Percentiles rank a stretch among this genome's conserved stretches.
These are phyloP conservation scores for Eremothecium gossypii DNA, from an alignment of 1,139 yeast species.

Conservation along the genomic window DNA sequence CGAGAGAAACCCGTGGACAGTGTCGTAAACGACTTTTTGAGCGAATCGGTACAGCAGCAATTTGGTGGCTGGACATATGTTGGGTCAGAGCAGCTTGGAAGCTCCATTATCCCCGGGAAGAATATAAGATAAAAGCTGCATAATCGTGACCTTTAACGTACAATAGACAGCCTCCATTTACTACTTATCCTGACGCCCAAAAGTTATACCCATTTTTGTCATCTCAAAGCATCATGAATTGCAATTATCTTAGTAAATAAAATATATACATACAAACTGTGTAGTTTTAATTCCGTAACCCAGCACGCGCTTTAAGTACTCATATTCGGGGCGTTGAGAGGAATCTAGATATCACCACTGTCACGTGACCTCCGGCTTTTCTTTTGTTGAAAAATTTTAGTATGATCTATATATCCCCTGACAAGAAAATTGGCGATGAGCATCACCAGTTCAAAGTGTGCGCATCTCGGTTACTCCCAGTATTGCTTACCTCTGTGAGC, in stretches of 20 bases:
- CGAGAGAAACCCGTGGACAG: constrained; percentile 90
- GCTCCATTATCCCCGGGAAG: constrained; percentile 26
- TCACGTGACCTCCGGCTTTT: neutral
- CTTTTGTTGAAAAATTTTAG: neutral
- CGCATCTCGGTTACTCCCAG: neutral
- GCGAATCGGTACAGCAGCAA: constrained; percentile 88
- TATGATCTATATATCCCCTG: neutral
- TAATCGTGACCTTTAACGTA: too few relatives aligned
- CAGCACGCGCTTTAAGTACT: too few relatives aligned
- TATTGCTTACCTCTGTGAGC: neutral
- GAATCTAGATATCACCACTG: too few relatives aligned
- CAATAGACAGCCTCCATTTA: too few relatives aligned
- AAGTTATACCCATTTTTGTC: too few relatives aligned
- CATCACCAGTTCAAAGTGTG: neutral
- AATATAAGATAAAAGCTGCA: constrained; percentile 16
- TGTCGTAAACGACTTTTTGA: constrained; percentile 83
- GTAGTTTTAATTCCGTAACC: too few relatives aligned
- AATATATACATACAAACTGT: too few relatives aligned
- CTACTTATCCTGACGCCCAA: too few relatives aligned
- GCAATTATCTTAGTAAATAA: too few relatives aligned
- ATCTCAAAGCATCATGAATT: too few relatives aligned
- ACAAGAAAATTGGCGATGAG: neutral
- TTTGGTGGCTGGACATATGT: constrained; percentile 99
- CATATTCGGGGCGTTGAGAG: too few relatives aligned
- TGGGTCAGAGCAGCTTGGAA: constrained; percentile 41